Percentiles rank a stretch among this genome's conserved stretches.
These are phyloP conservation scores for Anthostomella pinea DNA, from an alignment of 2,329 filamentous ascomycete species.

Conservation along the genomic window DNA sequence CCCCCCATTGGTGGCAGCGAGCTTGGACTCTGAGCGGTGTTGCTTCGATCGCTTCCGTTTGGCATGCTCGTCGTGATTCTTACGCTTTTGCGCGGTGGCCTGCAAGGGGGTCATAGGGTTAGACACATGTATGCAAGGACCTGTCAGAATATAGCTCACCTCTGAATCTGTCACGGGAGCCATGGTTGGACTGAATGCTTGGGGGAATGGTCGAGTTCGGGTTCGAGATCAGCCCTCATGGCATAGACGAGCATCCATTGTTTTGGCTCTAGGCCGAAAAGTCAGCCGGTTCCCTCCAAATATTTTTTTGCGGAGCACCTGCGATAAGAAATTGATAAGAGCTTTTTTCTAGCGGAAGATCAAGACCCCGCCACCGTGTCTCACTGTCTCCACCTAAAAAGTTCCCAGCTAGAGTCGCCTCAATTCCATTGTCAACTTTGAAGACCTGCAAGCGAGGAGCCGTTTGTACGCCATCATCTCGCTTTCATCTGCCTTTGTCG, in stretches of 20 bases:
- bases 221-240: too few relatives aligned
- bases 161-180: slow-evolving; percentile 22
- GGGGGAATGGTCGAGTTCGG: not conserved
- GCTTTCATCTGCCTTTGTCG: slow-evolving; percentile 9
- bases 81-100: slow-evolving; percentile 45
- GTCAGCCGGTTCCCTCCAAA: slow-evolving; percentile 17
- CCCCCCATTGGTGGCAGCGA: slow-evolving; percentile 11
- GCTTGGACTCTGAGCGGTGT: slow-evolving; percentile 19
- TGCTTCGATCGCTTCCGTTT: slow-evolving; percentile 41
- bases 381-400: slow-evolving; percentile 9
- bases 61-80: slow-evolving; percentile 42
- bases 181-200: slow-evolving; percentile 22
- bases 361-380: slow-evolving; percentile 2
- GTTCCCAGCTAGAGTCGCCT: not conserved
- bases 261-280: slow-evolving; percentile 19
- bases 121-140: slow-evolving; percentile 4
- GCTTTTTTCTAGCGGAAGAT: slow-evolving; percentile 11
- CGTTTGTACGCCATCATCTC: not conserved
- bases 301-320: slow-evolving; percentile 21
- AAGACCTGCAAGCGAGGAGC: slow-evolving; percentile 6
- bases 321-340: slow-evolving; percentile 29
- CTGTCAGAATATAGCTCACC: slow-evolving; percentile 16
- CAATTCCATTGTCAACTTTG: too few relatives aligned
- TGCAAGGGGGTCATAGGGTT: slow-evolving; percentile 13
- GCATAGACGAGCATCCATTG: slow-evolving; percentile 8